A percentile compares a stretch with the other conserved stretches of the same genome.
Conservation (phyloP, 768 basidiomycete species). For the Agrocybe praecox region DNA sequence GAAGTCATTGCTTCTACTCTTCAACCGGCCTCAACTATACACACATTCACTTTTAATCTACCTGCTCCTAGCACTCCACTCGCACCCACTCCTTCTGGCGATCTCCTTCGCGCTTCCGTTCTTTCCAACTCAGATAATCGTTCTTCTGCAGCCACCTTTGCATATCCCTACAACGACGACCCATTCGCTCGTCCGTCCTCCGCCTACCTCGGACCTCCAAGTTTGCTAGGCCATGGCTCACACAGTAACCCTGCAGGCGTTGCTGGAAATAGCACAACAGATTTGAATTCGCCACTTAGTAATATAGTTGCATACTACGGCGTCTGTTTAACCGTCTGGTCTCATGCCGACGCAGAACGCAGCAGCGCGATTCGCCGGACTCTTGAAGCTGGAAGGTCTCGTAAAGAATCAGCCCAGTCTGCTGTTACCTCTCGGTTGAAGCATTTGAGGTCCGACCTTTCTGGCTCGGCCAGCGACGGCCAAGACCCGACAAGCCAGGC, state of each 20-base stretch:
- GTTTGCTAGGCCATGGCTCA: slow-evolving; percentile 53
- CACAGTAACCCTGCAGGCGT: slow-evolving; percentile 34
- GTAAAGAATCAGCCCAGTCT: slow-evolving; percentile 81
- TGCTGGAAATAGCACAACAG: slow-evolving; percentile 31
- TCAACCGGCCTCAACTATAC: slow-evolving; percentile 90
- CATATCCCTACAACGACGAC: slow-evolving; percentile 76
- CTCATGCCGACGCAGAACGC: slow-evolving; percentile 89
- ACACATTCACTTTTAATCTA: slow-evolving; percentile 88
- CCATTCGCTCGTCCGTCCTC: slow-evolving; percentile 81
- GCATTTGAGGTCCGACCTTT: slow-evolving; percentile 58
- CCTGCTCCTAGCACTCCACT: slow-evolving; percentile 77
- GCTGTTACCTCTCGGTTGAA: slow-evolving; percentile 69
- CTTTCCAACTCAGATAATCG: slow-evolving; percentile 64
- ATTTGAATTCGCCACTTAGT: slow-evolving; percentile 32
- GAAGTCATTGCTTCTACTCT: slow-evolving; percentile 95
- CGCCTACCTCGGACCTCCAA: slow-evolving; percentile 79
- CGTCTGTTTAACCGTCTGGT: slow-evolving; percentile 94
- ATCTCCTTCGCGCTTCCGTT: slow-evolving; percentile 74
- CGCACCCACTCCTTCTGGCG: slow-evolving; percentile 72
- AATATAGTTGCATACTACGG: slow-evolving; percentile 81
- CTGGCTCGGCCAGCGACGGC: slow-evolving; percentile 42
- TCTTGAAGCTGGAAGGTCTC: slow-evolving; percentile 74
- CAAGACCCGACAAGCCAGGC: slow-evolving; percentile 63
- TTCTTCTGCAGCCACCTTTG: slow-evolving; percentile 70
- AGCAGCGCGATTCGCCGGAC: slow-evolving; percentile 83